Conservation (phyloP, 1,139 yeast species). For the Hansenula sp. region DNA sequence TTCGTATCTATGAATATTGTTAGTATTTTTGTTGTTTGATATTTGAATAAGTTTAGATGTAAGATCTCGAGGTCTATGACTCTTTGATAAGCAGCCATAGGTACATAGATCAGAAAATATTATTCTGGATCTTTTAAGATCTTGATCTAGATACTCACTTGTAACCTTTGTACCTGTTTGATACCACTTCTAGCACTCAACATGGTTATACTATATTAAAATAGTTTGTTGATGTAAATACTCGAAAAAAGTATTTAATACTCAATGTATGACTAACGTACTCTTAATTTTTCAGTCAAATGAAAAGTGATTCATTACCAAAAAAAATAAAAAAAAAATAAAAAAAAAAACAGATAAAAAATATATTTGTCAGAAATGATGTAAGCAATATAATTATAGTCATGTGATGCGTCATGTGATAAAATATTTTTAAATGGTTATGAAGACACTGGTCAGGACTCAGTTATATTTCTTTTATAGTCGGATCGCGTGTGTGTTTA, state of each 20-base stretch:
- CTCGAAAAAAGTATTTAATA: background rate
- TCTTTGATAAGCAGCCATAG: no score
- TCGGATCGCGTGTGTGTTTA: no score
- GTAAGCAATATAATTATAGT: background rate
- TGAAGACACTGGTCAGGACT: background rate
- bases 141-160: constrained; percentile 7
- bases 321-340: no score
- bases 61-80: no score
- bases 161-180: constrained; percentile 9
- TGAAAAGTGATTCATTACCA: no score
- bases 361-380: background rate
- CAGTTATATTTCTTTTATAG: background rate
- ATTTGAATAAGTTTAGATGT: no score
- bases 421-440: background rate
- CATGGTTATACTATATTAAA: background rate
- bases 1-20: constrained; percentile 7
- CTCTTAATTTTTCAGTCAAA: background rate
- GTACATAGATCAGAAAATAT: no score
- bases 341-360: no score
- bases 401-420: background rate
- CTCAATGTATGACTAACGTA: background rate
- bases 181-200: constrained; percentile 1
- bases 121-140: no score
- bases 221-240: no score
- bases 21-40: background rate